These are phyloP conservation scores for Tuber aestivum DNA, from an alignment of 495 filamentous ascomycete genomes.

Conservation along the genomic window DNA sequence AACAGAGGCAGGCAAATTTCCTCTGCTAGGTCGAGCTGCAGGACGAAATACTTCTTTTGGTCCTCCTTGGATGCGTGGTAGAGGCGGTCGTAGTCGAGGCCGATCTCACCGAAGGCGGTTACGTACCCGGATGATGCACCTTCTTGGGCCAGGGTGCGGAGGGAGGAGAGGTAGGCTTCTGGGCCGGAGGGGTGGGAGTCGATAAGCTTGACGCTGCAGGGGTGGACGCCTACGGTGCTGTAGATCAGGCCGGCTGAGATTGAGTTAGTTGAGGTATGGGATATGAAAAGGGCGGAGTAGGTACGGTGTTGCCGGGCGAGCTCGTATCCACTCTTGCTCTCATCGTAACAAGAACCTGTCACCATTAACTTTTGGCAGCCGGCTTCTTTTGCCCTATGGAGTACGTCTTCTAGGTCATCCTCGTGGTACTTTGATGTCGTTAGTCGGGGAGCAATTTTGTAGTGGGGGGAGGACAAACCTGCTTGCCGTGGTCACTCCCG, in stretches of 20 bases:
- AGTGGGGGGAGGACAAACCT: constrained; percentile 37
- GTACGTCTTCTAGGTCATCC: constrained; percentile 67
- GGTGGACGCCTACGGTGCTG: constrained; percentile 85
- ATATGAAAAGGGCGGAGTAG: constrained; percentile 38
- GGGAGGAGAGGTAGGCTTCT: constrained; percentile 52
- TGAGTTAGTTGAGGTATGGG: constrained; percentile 16
- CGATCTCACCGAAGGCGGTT: constrained; percentile 90
- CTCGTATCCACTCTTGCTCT: constrained; percentile 66
- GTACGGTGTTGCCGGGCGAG: constrained; percentile 67
- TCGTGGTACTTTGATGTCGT: constrained; percentile 53
- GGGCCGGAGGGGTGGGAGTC: constrained; percentile 54
- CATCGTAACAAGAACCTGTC: constrained; percentile 80
- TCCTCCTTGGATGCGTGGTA: constrained; percentile 67
- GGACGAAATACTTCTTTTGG: constrained; percentile 77
- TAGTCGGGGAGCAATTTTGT: constrained; percentile 4
- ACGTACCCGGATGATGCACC: constrained; percentile 50
- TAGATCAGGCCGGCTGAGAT: constrained; percentile 56
- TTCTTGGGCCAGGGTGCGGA: constrained; percentile 54
- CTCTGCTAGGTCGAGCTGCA: constrained; percentile 71
- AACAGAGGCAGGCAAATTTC: constrained; percentile 78
- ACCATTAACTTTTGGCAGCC: constrained; percentile 88
- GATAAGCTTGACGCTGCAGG: constrained; percentile 70
- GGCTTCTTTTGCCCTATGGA: constrained; percentile 65
- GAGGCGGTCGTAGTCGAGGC: constrained; percentile 90
- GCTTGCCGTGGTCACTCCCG: constrained; percentile 75